Percentiles rank a stretch among this genome's conserved stretches.
phyloP scores from a whole-genome alignment of 495 filamentous ascomycete genomes.

The Penicillium flavigenum region DNA sequence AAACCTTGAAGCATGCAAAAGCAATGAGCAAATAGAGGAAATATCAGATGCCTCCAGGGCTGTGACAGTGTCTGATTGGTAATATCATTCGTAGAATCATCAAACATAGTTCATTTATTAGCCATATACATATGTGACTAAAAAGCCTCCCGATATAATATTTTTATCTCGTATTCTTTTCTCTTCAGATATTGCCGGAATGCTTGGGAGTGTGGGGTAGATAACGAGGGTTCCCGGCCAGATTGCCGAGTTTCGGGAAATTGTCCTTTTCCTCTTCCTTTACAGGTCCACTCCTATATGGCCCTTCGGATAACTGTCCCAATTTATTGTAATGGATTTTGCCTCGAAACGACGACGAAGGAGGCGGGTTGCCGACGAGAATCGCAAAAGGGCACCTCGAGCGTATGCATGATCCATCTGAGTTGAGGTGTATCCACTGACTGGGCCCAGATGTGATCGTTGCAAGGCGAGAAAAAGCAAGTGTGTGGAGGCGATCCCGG shows the following conservation, averaged over 20 bases:
- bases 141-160: too few relatives aligned
- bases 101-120: too few relatives aligned
- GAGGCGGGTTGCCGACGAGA: slow-evolving; percentile 22
- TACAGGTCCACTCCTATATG: neutral
- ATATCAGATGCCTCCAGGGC: too few relatives aligned
- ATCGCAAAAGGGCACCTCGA: slow-evolving; percentile 24
- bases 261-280: neutral
- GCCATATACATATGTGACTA: too few relatives aligned
- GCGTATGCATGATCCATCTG: slow-evolving; percentile 15
- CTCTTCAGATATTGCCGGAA: neutral
- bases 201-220: neutral
- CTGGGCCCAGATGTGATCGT: slow-evolving; percentile 16
- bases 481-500: slow-evolving; percentile 17
- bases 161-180: neutral
- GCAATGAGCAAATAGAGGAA: too few relatives aligned
- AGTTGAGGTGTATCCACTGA: neutral
- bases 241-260: neutral
- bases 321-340: neutral
- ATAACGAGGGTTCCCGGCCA: neutral
- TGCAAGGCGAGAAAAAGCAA: slow-evolving; percentile 26
- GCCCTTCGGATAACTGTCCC: too few relatives aligned
- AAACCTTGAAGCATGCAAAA: too few relatives aligned
- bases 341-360: slow-evolving; percentile 3
- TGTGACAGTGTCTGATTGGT: too few relatives aligned
- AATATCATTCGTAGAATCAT: too few relatives aligned